Base-by-base conservation (phyloP, 2,329 filamentous ascomycete genomes). In the Arthrobotrys megalospora region DNA sequence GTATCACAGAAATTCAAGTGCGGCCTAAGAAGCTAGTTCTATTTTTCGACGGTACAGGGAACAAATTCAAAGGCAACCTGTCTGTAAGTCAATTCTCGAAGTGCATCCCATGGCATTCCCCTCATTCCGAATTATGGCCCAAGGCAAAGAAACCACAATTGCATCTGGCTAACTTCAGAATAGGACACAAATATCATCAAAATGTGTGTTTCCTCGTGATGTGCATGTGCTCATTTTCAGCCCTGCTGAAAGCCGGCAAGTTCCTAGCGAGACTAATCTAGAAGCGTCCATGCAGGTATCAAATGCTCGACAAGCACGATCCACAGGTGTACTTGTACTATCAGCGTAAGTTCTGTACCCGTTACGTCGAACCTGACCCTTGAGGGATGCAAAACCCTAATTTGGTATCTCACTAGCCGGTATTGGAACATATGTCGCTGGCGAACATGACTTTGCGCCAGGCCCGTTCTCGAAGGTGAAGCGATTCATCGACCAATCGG, bases 391-490 rank as follows among this genome's bases (percentile, higher is more conserved):
- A n/a, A 43, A 53, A 5, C 32, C 24, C 72, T 77, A 60, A 77
- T 14, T 6, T 36, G 14, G 21, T n/a, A 3, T n/a, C 34, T 3
- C 12, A 24, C 21, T 70, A 89, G 88, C 89, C 11, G 91, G 91
- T 7, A 93, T 93, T 80, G 91, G 91, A 12, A 93, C 91, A 0
- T 93, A 93, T 81, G 88, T 92, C 34, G 87, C 90, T 0, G 76
- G 76, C n/a, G 64, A 79, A 66, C 76, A 79, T 21, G 76, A 79
- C 36, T 79, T 79, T 34, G 76, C 76, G 21, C 76, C 76, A 7
- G 76, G 76, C 1, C 76, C 76, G 14, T 79, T 73, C 21, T 88
- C 89, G 6, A 87, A 89, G 12, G 81, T 92, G 71, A 88, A 87
- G 79, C 91, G 89, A 7, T 92, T 90, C 89, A 91, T 91, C 82